Conservation (phyloP, 371 early-diverging fungal genomes). For the Capillidium rhysosporum region DNA sequence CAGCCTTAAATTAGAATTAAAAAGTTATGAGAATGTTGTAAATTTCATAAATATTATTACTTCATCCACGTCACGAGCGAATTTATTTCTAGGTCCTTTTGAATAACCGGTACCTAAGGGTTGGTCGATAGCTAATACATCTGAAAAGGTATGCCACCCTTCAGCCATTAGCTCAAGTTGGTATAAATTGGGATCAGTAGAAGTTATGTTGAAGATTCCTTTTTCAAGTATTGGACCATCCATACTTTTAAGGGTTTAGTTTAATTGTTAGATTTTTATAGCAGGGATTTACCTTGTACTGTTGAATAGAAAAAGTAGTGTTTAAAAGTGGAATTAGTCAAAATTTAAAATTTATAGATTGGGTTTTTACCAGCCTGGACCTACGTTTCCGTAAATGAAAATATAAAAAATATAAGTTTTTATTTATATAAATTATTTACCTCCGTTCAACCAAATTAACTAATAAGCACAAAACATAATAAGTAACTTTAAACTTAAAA, state of each 20-base stretch:
- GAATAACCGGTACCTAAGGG: constrained; percentile 69
- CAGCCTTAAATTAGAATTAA: constrained; percentile 14
- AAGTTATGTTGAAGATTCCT: constrained; percentile 17
- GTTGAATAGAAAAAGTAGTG: not conserved
- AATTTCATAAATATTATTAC: not conserved
- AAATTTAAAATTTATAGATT: not conserved
- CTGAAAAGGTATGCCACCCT: constrained; percentile 53
- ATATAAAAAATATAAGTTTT: not conserved
- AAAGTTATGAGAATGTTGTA: not conserved
- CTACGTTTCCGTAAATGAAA: constrained; percentile 3
- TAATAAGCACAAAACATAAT: constrained; percentile 8
- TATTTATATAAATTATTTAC: constrained; percentile 11
- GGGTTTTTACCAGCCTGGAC: constrained; percentile 16
- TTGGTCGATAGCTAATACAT: constrained; percentile 59
- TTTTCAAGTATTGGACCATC: constrained; percentile 73
- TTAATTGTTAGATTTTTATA: not conserved
- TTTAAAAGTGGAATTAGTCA: not conserved
- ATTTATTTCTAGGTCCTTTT: not conserved
- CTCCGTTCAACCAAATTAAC: constrained; percentile 82
- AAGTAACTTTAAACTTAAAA: not conserved
- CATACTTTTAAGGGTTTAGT: constrained; percentile 27
- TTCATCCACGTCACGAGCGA: not conserved
- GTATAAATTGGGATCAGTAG: constrained; percentile 33
- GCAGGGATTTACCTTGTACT: constrained; percentile 15
- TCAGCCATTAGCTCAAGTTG: constrained; percentile 24